A percentile compares a stretch with the other conserved stretches of the same genome.
phyloP scores from a whole-genome alignment of 2,329 filamentous ascomycete genomes.

The Ophiostoma australiae region DNA sequence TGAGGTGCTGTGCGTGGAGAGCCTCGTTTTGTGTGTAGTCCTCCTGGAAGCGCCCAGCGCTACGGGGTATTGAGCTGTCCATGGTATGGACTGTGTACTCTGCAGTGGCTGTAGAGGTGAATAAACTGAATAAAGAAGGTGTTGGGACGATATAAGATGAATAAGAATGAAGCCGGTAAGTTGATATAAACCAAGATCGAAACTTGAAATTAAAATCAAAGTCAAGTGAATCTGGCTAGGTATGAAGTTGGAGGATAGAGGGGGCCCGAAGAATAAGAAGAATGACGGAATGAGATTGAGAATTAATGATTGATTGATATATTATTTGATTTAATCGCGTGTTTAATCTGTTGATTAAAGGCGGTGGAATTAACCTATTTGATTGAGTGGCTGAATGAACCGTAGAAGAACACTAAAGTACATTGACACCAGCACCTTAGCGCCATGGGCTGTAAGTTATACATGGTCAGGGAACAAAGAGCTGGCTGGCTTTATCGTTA shows the following conservation, averaged over 20 bases:
- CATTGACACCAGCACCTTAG: not conserved
- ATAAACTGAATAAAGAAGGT: not conserved
- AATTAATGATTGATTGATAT: not conserved
- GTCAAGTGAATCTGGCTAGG: not conserved
- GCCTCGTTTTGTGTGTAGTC: constrained; percentile 10
- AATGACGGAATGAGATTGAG: not conserved
- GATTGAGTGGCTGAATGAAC: not conserved
- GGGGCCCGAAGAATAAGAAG: not conserved
- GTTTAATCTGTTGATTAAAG: too few species aligned
- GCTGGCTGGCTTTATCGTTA: not conserved
- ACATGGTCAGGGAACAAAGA: not conserved
- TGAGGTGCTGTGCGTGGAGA: not conserved
- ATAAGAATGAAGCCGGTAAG: not conserved
- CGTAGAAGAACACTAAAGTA: not conserved
- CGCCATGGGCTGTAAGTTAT: not conserved
- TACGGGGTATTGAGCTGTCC: constrained; percentile 7
- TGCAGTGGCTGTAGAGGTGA: not conserved
- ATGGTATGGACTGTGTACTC: not conserved
- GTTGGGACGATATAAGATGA: not conserved
- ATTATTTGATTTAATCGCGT: not conserved
- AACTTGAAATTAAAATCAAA: too few species aligned
- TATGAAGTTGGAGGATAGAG: not conserved
- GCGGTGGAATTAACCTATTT: not conserved
- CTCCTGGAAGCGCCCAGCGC: constrained; percentile 2
- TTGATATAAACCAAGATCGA: not conserved